Conservation (phyloP, 2,329 filamentous ascomycete species). For the Trichophyton schoenleinii region DNA sequence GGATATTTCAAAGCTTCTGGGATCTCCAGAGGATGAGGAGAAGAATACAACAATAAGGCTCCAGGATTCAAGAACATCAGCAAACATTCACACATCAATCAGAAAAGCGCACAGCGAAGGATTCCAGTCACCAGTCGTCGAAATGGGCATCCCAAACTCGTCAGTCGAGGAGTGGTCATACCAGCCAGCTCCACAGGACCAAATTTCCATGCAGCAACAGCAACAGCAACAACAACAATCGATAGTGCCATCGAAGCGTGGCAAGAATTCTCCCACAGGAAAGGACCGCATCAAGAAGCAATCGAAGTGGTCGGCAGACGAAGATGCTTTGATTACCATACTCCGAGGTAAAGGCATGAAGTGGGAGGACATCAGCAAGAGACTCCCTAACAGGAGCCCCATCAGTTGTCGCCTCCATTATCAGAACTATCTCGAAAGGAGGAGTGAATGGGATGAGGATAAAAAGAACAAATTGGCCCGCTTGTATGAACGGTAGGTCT, state of each 20-base stretch:
- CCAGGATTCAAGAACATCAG: neutral
- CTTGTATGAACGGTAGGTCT: slow-evolving; percentile 74
- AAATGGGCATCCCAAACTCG: slow-evolving; percentile 4
- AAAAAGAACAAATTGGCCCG: slow-evolving; percentile 92
- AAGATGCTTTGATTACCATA: slow-evolving; percentile 88
- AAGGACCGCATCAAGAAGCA: slow-evolving; percentile 54
- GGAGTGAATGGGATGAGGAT: slow-evolving; percentile 93
- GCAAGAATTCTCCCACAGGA: neutral
- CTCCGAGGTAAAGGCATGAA: slow-evolving; percentile 87
- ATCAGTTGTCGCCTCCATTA: slow-evolving; percentile 93
- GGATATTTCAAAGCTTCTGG: slow-evolving; percentile 16
- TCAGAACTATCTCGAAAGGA: slow-evolving; percentile 89
- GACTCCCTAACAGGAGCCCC: slow-evolving; percentile 75
- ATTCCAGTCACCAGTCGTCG: neutral
- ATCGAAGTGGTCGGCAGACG: slow-evolving; percentile 90
- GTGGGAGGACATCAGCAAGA: slow-evolving; percentile 95
- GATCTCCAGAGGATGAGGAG: slow-evolving; percentile 14
- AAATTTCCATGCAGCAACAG: neutral
- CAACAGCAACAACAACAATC: neutral
- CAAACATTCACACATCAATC: neutral
- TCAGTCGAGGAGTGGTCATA: neutral
- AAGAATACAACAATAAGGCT: slow-evolving; percentile 4
- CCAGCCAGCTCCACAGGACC: slow-evolving; percentile 5
- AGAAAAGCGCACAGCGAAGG: neutral
- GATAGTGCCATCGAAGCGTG: neutral